Base-by-base conservation (phyloP, 2,329 filamentous ascomycete genomes). In the Zymoseptoria tritici region DNA sequence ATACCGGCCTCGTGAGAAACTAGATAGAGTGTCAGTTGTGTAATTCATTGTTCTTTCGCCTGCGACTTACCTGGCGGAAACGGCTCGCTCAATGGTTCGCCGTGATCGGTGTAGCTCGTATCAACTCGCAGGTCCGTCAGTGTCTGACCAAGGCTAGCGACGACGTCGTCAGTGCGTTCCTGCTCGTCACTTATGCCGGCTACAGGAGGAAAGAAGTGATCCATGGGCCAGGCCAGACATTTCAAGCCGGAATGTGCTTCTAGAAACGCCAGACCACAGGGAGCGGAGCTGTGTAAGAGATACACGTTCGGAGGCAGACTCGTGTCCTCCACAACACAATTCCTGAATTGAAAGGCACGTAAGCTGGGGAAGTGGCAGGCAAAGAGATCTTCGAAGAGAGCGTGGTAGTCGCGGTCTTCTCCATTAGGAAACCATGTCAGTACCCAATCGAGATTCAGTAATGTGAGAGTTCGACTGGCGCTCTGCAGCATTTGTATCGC, bases 211-310 rank as follows among this genome's bases (percentile, higher is more conserved):
- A 78, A 80, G 68, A 80, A 77, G n/a, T 70, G 70, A 52, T 77
- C 75, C 60, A 79, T 72, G 0, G 77, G 77, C 78, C 77, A 80
- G 4, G 75, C 76, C 13, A 80, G 68, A 55, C 75, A 79, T 55
- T 75, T 69, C 11, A 80, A 66, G 20, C 75, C 76, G 0, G 69
- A 65, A 57, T 80, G 78, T 9, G 71, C 70, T 62, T 79, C 78
- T 63, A 80, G 67, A 56, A 79, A 80, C 0, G 66, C 67, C 2
- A 80, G 61, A 49, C 60, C 22, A 24, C 3, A 4, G 22, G 22
- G 22, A 24, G 22, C 22, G 22, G 22, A 24, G 22, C 22, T 24
- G 4, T 24, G 22, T 24, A 24, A 24, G 22, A 24, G 22, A 24
- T 24, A 24, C 22, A 24, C 22, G 22, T 24, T 24, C 22, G 22